phyloP scores from a whole-genome alignment of 177 flowering plant genomes.

The Vitis hybrid region DNA sequence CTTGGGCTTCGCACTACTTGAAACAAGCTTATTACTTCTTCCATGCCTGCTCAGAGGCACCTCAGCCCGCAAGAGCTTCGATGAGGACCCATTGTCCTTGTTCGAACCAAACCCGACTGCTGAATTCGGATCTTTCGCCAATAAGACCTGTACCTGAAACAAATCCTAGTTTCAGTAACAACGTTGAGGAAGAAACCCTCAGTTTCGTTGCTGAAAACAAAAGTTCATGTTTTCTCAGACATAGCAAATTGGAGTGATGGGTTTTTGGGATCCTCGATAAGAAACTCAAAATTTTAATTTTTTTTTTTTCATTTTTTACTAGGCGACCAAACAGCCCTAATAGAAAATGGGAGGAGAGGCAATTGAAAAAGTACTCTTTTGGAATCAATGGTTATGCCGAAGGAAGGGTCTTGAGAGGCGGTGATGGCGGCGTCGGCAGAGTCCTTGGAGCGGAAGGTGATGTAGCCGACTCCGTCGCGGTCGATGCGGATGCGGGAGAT shows the following conservation, averaged over 20 bases:
- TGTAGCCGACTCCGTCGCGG: constrained; percentile 44
- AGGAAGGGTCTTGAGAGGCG: constrained; percentile 61
- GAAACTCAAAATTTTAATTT: too few relatives aligned
- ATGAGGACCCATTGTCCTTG: constrained; percentile 35
- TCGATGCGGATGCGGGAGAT: constrained; percentile 76
- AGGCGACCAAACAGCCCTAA: too few relatives aligned
- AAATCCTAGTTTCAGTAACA: constrained; percentile 2
- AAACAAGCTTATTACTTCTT: constrained; percentile 58
- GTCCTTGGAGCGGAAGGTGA: constrained; percentile 61
- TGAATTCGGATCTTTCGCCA: constrained; percentile 71
- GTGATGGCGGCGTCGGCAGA: constrained; percentile 69
- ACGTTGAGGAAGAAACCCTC: too few relatives aligned
- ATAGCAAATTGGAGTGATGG: too few relatives aligned
- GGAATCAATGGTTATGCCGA: constrained; percentile 54
- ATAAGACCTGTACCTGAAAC: constrained; percentile 67
- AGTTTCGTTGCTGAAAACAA: background rate
- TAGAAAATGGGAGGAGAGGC: too few relatives aligned
- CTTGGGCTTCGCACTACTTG: constrained; percentile 40
- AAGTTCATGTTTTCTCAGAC: background rate
- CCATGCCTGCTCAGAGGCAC: constrained; percentile 76
- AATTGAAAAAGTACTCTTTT: constrained; percentile 31
- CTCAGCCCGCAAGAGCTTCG: constrained; percentile 68
- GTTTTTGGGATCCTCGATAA: too few relatives aligned
- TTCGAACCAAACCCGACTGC: constrained; percentile 32
- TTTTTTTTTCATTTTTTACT: too few relatives aligned